Base-by-base conservation (phyloP, 2,329 filamentous ascomycete genomes). In the Arthrobotrys entomopaga region DNA sequence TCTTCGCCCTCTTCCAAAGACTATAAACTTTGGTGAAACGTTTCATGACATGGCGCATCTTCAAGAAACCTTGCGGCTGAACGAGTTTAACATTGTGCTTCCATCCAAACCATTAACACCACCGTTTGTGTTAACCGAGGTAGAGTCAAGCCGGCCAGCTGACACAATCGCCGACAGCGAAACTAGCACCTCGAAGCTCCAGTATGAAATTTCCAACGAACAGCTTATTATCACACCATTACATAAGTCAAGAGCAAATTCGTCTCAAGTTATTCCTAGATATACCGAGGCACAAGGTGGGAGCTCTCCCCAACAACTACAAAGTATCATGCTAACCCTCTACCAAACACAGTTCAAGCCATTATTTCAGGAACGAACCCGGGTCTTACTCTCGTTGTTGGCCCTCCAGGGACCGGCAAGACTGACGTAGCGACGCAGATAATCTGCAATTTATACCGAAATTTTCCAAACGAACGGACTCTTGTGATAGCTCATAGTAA, bases 341-440 rank as follows among this genome's bases (percentile, higher is more conserved):
- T 22, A 52, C 40, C 15, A 19, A 8, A 49, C 42, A 16, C 26
- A 72, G 87, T 96, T 26, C 91, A 98, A 81, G 95, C 95, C 24
- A 95, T 99, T 79, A 89, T 91, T 73, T 97, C 94, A 46, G 95
- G 95, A 19, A 93, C 92, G 5, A 96, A 99, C 79, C 94, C 95
- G 40, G 95, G 96, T 19, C 85, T 99, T 59, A 97, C 94, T 0
- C 87, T 99, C 54, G 90, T 99, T 78, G 92, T 99, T 76, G 95
- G 95, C 0, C 95, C 95, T 63, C 95, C 95, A 6, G 95, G 95
- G 64, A 99, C 95, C 5, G 95, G 96, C 76, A 99, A 99, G 84
- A 99, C 95, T n/a, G 95, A 99, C 82, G 95, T 99, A 61, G 93
- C 93, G 54, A 97, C 94, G 3, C 95, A 99, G 81, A 96, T 98